These are phyloP conservation scores for Epichloe aotearoae DNA, from an alignment of 2,329 filamentous ascomycete species.

Conservation along the genomic window DNA sequence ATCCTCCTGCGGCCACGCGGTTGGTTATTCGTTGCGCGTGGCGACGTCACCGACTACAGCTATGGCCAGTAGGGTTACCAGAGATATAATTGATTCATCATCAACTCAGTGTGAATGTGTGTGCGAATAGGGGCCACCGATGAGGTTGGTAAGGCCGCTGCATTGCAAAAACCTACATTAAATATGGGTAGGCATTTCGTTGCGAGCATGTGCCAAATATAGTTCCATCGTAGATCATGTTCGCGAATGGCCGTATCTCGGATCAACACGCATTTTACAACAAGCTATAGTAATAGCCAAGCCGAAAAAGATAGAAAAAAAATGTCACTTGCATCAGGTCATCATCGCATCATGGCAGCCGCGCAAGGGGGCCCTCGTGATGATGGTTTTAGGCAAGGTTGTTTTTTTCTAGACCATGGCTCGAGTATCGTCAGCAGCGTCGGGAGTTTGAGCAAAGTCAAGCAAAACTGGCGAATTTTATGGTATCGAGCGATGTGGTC, in stretches of 20 bases:
- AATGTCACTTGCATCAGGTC: constrained; percentile 51
- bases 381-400: constrained; percentile 55
- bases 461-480: constrained; percentile 23
- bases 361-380: constrained; percentile 53
- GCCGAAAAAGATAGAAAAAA: not conserved
- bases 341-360: constrained; percentile 55
- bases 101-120: not conserved
- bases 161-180: not conserved
- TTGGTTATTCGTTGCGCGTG: constrained; percentile 14
- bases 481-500: constrained; percentile 30
- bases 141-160: not conserved
- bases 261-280: not conserved
- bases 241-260: too few species aligned
- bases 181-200: not conserved
- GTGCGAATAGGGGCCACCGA: not conserved
- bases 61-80: constrained; percentile 28
- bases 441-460: constrained; percentile 16
- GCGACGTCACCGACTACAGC: constrained; percentile 11
- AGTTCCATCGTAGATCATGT: not conserved
- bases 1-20: constrained; percentile 18
- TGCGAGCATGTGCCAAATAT: not conserved
- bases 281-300: not conserved
- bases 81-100: constrained; percentile 28
- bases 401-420: constrained; percentile 44
- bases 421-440: constrained; percentile 36